These are phyloP conservation scores for Corchorus capsularis DNA, from an alignment of 345 rosid genomes.

Conservation along the genomic window DNA sequence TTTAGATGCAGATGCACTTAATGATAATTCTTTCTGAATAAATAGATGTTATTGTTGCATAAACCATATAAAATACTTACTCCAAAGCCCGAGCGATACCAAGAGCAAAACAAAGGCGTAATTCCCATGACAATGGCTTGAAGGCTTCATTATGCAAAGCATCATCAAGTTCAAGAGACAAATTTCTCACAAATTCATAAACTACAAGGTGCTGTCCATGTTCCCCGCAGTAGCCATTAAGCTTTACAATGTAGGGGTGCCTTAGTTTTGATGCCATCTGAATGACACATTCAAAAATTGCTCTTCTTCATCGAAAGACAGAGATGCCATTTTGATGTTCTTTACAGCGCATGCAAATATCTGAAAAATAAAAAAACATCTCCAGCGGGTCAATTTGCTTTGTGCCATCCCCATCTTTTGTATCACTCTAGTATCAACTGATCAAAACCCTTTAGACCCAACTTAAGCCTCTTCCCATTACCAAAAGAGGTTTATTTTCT, in stretches of 20 bases:
- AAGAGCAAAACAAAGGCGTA: conserved; percentile 72
- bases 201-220: conserved; percentile 79
- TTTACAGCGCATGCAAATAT: conserved; percentile 75
- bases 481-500: too few species aligned
- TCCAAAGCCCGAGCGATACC: conserved; percentile 79
- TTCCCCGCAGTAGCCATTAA: conserved; percentile 83
- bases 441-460: too few species aligned
- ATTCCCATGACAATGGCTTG: conserved; percentile 78
- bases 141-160: conserved; percentile 61
- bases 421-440: too few species aligned
- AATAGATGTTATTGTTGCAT: not conserved
- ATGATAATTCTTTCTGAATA: too few species aligned
- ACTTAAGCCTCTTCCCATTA: too few species aligned
- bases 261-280: conserved; percentile 60
- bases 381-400: too few species aligned
- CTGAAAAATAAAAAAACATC: conserved; percentile 39
- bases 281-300: conserved; percentile 71
- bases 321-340: conserved; percentile 60
- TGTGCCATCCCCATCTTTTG: too few species aligned
- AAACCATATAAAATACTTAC: conserved; percentile 47
- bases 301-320: conserved; percentile 84
- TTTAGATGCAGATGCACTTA: not conserved
- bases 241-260: conserved; percentile 80
- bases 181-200: conserved; percentile 69
- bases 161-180: conserved; percentile 66